A percentile compares a stretch with the other conserved stretches of the same genome.
These are phyloP conservation scores for Aspergillus caelatus DNA, from an alignment of 2,329 filamentous ascomycete species.

Conservation along the genomic window DNA sequence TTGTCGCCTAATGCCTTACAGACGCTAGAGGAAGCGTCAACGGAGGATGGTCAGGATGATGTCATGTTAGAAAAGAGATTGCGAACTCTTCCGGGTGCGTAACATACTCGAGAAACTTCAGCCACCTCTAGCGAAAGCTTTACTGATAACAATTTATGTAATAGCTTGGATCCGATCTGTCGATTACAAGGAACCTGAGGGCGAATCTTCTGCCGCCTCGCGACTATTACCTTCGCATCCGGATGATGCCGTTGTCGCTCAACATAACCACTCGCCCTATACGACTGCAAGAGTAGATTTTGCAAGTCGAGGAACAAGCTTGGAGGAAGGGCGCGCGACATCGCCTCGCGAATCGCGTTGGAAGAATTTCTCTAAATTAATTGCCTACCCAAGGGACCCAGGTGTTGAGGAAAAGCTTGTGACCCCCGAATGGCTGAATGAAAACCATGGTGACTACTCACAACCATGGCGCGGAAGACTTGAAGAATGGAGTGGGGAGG, in stretches of 20 bases:
- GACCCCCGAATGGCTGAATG: slow-evolving; percentile 48
- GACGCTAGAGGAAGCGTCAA: slow-evolving; percentile 19
- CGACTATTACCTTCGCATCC: slow-evolving; percentile 41
- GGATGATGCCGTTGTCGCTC: slow-evolving; percentile 46
- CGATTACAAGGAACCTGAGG: slow-evolving; percentile 39
- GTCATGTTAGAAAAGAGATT: slow-evolving; percentile 19
- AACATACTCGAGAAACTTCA: not conserved
- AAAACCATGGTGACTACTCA: slow-evolving; percentile 49
- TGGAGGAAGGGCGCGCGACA: slow-evolving; percentile 10
- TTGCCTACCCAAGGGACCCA: slow-evolving; percentile 45
- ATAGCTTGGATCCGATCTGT: slow-evolving; percentile 50
- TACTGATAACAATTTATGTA: slow-evolving; percentile 11
- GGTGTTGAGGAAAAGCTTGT: slow-evolving; percentile 45
- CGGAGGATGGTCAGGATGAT: slow-evolving; percentile 17
- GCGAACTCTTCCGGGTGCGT: slow-evolving; percentile 43
- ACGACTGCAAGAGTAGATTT: slow-evolving; percentile 28
- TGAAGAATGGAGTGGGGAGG: slow-evolving; percentile 47
- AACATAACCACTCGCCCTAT: slow-evolving; percentile 49
- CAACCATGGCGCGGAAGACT: slow-evolving; percentile 56
- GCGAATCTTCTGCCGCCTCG: slow-evolving; percentile 36
- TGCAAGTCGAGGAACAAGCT: slow-evolving; percentile 9
- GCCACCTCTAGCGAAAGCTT: not conserved
- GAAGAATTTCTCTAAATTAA: slow-evolving; percentile 47
- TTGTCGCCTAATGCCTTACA: slow-evolving; percentile 23
- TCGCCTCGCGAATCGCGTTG: slow-evolving; percentile 48